A percentile compares a stretch with the other conserved stretches of the same genome.
These are phyloP conservation scores for Lentinula sp. DNA, from an alignment of 768 basidiomycete genomes.

Conservation along the genomic window DNA sequence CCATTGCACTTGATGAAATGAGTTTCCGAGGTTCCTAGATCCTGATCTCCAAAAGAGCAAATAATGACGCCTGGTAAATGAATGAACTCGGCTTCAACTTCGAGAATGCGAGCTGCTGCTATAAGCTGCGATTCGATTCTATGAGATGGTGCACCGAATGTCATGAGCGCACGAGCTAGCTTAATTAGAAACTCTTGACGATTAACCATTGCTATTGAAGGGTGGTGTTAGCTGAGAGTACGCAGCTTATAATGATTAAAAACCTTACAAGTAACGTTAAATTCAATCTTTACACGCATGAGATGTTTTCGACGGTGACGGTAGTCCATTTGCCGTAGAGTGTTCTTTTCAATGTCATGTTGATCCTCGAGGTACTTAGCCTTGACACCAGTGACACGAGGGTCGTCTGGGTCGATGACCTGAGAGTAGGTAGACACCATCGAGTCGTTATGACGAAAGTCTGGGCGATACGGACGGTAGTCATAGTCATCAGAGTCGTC, in stretches of 20 bases:
- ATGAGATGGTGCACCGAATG: slow-evolving; percentile 89
- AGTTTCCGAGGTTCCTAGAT: slow-evolving; percentile 85
- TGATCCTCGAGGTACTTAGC: slow-evolving; percentile 48
- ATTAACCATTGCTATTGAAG: slow-evolving; percentile 58
- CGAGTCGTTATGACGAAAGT: slow-evolving; percentile 36
- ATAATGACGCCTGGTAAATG: slow-evolving; percentile 80
- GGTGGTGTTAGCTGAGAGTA: background rate
- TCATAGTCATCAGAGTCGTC: slow-evolving; percentile 5
- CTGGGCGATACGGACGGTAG: slow-evolving; percentile 18
- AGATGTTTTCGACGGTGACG: slow-evolving; percentile 59
- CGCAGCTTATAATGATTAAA: background rate
- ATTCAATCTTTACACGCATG: slow-evolving; percentile 63
- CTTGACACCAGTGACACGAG: slow-evolving; percentile 54
- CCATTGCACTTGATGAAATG: slow-evolving; percentile 81
- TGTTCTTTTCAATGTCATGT: slow-evolving; percentile 57
- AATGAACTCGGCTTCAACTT: slow-evolving; percentile 88
- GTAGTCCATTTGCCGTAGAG: slow-evolving; percentile 61
- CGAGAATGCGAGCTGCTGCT: slow-evolving; percentile 83
- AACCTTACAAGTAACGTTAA: slow-evolving; percentile 62
- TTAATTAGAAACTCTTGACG: slow-evolving; percentile 85
- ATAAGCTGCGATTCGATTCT: slow-evolving; percentile 89
- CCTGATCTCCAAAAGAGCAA: slow-evolving; percentile 84
- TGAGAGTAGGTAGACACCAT: slow-evolving; percentile 44
- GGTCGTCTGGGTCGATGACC: slow-evolving; percentile 67
- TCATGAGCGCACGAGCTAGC: slow-evolving; percentile 83